phyloP scores from a whole-genome alignment of 495 filamentous ascomycete genomes.

The Aspergillus nidulans region DNA sequence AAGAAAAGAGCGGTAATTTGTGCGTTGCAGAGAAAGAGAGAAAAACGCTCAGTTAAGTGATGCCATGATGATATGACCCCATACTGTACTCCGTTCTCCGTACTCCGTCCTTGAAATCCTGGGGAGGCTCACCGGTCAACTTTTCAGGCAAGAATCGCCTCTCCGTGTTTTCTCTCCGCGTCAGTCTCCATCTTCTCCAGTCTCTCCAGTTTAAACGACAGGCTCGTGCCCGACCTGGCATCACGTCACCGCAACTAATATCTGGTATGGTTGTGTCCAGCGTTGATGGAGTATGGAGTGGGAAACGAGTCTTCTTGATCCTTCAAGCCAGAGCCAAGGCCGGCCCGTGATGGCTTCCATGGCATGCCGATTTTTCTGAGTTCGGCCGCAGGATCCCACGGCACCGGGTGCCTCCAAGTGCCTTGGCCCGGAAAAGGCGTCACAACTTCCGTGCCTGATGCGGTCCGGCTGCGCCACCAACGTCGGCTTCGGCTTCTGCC shows the following conservation, averaged over 20 bases:
- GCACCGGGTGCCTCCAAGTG: not conserved
- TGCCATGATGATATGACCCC: not conserved
- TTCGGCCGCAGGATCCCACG: conserved; percentile 3
- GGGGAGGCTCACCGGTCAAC: conserved; percentile 22
- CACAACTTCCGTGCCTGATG: not conserved
- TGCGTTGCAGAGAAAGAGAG: not conserved
- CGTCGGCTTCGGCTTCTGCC: not conserved
- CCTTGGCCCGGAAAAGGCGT: not conserved
- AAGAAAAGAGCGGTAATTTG: no score
- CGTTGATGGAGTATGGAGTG: not conserved
- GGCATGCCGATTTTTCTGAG: conserved; percentile 2
- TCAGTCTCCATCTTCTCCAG: not conserved
- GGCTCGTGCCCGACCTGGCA: conserved; percentile 1
- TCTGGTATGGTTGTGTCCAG: not conserved
- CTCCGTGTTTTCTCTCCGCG: conserved; percentile 9
- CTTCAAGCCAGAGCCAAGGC: conserved; percentile 10
- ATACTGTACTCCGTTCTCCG: not conserved
- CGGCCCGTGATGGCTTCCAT: conserved; percentile 3
- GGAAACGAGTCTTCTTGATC: not conserved
- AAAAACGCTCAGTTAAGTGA: not conserved
- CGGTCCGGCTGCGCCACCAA: not conserved
- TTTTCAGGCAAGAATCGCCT: conserved; percentile 14
- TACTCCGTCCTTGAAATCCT: not conserved
- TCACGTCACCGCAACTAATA: not conserved
- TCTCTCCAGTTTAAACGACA: not conserved